These are phyloP conservation scores for Actinomucor elegans DNA, from an alignment of 371 early-diverging fungal genomes.

Conservation along the genomic window DNA sequence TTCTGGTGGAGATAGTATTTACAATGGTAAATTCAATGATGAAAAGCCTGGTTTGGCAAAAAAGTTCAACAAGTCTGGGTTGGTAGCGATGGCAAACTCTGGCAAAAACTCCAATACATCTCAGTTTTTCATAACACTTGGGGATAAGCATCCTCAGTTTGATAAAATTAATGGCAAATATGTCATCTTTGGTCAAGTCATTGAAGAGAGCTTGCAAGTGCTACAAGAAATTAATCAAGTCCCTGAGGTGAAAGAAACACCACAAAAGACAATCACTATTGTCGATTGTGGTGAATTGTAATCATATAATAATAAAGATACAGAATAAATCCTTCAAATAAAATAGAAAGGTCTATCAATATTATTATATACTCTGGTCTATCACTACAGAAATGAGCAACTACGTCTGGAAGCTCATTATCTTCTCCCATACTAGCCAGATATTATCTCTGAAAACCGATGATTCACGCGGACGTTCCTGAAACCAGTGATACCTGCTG, in stretches of 20 bases:
- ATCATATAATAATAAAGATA: not conserved
- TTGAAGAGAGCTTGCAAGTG: constrained; percentile 50
- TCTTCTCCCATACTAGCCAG: too few relatives aligned
- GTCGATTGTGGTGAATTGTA: constrained; percentile 35
- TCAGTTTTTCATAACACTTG: constrained; percentile 78
- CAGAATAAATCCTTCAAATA: too few relatives aligned
- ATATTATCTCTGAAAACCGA: too few relatives aligned
- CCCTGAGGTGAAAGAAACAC: constrained; percentile 34
- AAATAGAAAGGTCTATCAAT: too few relatives aligned
- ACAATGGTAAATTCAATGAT: constrained; percentile 70
- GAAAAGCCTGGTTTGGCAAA: constrained; percentile 64
- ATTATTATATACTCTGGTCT: too few relatives aligned
- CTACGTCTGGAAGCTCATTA: too few relatives aligned
- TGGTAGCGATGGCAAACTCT: constrained; percentile 82
- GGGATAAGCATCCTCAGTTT: constrained; percentile 39
- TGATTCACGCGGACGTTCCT: too few relatives aligned
- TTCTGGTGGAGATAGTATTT: constrained; percentile 73
- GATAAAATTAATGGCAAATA: constrained; percentile 74
- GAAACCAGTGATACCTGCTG: too few relatives aligned
- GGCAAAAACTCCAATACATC: constrained; percentile 84
- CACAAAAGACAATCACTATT: constrained; percentile 40
- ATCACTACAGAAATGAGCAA: too few relatives aligned
- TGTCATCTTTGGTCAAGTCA: constrained; percentile 78
- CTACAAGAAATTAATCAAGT: constrained; percentile 48
- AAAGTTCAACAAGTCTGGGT: constrained; percentile 47